Evolutionary conservation across 75 land plant genomes (phyloP).

Genomic region (Pinus tabuliformis): DNA sequence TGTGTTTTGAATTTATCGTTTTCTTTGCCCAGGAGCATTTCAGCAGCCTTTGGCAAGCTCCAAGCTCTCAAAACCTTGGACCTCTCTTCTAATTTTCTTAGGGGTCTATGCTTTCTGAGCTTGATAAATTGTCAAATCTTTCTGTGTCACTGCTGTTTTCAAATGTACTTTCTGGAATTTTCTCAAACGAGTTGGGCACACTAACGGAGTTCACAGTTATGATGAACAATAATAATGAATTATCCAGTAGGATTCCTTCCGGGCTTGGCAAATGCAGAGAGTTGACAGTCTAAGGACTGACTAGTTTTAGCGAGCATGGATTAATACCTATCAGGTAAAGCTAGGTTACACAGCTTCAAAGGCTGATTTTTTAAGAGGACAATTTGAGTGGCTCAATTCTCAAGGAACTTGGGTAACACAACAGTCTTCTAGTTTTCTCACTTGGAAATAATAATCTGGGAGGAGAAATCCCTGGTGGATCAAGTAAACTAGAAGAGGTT

Average conservation of each 20-base stretch:
- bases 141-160: constrained; percentile 29
- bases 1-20: constrained; percentile 28
- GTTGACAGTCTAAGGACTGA: constrained; percentile 36
- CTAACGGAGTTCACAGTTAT: constrained; percentile 44
- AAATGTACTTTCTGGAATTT: constrained; percentile 47
- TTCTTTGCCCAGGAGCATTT: constrained; percentile 46
- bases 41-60: constrained; percentile 27
- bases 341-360: constrained; percentile 34
- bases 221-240: constrained; percentile 41
- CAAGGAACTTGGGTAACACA: no score
- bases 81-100: constrained; percentile 43
- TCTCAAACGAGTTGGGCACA: constrained; percentile 51
- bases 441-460: no score
- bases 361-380: constrained; percentile 51
- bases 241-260: constrained; percentile 40
- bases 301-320: constrained; percentile 38
- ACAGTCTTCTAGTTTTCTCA: no score
- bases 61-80: constrained; percentile 39
- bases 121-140: constrained; percentile 24
- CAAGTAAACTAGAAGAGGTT: no score
- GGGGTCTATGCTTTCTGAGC: constrained; percentile 51
- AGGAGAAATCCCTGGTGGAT: no score
- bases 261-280: constrained; percentile 34
- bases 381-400: constrained; percentile 8
- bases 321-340: constrained; percentile 43